Conservation (phyloP, 2,329 filamentous ascomycete species). For the Arthrobotrys musiformis region DNA sequence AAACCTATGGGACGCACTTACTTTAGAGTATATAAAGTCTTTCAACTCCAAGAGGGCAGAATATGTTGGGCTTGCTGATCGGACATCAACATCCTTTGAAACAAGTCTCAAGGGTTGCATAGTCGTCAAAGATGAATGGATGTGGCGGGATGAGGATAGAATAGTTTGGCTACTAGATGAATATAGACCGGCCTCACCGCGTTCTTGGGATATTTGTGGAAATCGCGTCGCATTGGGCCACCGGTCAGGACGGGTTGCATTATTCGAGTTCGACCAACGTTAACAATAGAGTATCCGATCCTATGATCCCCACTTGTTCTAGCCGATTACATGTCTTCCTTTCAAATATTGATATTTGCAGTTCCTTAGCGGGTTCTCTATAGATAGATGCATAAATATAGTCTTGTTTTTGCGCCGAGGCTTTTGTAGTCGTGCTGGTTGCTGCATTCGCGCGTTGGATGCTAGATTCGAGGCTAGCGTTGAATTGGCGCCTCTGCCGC, state of each 20-base stretch:
- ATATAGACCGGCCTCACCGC: neutral
- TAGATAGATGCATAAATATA: too few relatives aligned
- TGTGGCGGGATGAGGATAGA: neutral
- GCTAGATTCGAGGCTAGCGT: too few relatives aligned
- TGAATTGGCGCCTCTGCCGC: too few relatives aligned
- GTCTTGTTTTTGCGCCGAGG: too few relatives aligned
- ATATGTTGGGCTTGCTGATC: neutral
- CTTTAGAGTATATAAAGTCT: neutral
- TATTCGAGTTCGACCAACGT: neutral
- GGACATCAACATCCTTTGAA: neutral
- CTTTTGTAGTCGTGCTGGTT: too few relatives aligned
- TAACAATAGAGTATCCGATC: too few relatives aligned
- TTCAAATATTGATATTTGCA: too few relatives aligned
- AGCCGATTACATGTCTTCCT: too few relatives aligned
- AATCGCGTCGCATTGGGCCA: neutral
- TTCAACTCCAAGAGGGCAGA: neutral
- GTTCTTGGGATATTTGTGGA: neutral
- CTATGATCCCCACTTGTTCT: too few relatives aligned
- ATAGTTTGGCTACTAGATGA: neutral
- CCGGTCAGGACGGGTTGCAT: neutral
- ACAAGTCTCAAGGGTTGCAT: too few relatives aligned
- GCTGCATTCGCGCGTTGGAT: too few relatives aligned
- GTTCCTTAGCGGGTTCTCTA: too few relatives aligned
- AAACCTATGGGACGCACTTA: neutral
- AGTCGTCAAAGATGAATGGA: neutral